Base-by-base conservation (phyloP, 2,329 filamentous ascomycete species). In the Nothopassalora personata region DNA sequence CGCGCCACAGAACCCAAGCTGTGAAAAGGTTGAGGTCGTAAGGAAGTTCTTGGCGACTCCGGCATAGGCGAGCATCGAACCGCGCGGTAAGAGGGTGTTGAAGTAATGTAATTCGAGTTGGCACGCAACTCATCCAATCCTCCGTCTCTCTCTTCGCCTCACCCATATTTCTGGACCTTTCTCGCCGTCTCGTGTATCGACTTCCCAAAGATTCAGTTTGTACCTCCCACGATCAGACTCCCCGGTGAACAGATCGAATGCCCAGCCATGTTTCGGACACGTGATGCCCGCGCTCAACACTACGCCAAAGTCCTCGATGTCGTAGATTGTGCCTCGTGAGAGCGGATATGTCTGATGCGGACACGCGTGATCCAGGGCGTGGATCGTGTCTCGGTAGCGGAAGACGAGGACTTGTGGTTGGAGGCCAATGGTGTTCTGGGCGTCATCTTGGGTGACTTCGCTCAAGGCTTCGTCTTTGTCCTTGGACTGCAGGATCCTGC, bases 231-330 rank as follows among this genome's bases (percentile, higher is more conserved):
- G 80, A 68, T 89, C 87, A 0, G 79, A 79, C 65, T 76, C 76
- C 0, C 87, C 87, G 0, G 86, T 83, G 54, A 84, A 82, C 2
- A 89, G 66, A 68, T 90, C 87, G 71, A 89, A 90, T 0, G 85
- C 86, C 87, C 87, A 90, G 4, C 78, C 83, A 61, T 89, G 86
- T 62, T 88, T 88, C 0, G 86, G 85, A 69, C 87, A 90, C 0
- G 79, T 81, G 3, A 90, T 74, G 0, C 86, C 87, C 0, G 83
- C 79, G 56, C 84, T 86, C 6, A 87, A 70, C 4, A 80, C 76
- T 2, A 87, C 74, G 0, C 87, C 86, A 68, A 89, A 90, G 60
- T 90, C 87, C 64, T 90, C 87, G 65, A 90, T 89, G 56, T 90
- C 87, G 59, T 88, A 89, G 0, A 85, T 77, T 0, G 73, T 80